Evolutionary conservation across 1,284 basidiomycete species (phyloP).

Genomic region (Hortiboletus rubellus): DNA sequence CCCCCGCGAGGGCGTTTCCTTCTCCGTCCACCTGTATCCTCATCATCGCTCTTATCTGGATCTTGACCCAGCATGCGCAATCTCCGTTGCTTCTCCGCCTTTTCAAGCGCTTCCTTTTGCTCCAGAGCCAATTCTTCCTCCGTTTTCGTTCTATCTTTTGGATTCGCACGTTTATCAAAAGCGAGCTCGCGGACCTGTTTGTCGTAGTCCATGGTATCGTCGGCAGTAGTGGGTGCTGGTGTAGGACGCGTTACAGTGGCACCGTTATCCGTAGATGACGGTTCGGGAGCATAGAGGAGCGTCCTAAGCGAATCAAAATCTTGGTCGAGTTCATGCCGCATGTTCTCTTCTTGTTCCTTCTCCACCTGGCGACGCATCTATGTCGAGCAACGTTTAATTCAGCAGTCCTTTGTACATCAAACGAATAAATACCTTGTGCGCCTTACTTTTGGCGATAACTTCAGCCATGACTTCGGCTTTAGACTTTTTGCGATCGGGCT

Average conservation of each 20-base stretch:
- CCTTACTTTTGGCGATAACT: constrained; percentile 97
- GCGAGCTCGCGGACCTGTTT: constrained; percentile 90
- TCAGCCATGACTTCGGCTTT: constrained; percentile 99
- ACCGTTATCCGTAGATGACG: constrained; percentile 45
- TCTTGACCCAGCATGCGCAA: constrained; percentile 88
- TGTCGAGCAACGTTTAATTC: constrained; percentile 2
- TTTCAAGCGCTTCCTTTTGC: constrained; percentile 85
- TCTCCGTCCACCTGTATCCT: constrained; percentile 42
- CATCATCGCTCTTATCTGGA: constrained; percentile 61
- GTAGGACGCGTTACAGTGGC: constrained; percentile 16
- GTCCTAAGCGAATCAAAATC: constrained; percentile 84
- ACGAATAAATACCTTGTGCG: constrained; percentile 69
- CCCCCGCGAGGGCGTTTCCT: constrained; percentile 53
- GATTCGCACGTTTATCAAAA: constrained; percentile 91
- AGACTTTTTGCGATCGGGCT: constrained; percentile 82
- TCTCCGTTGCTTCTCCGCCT: constrained; percentile 78
- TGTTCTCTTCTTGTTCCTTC: constrained; percentile 82
- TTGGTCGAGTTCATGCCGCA: constrained; percentile 87
- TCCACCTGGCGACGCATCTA: constrained; percentile 87
- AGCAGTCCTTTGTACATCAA: not conserved
- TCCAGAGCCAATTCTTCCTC: constrained; percentile 93
- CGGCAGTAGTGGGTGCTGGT: constrained; percentile 9
- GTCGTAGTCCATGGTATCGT: constrained; percentile 71
- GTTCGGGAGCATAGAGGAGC: constrained; percentile 65
- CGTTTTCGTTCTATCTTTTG: constrained; percentile 95